Evolutionary conservation across 768 basidiomycete genomes (phyloP), one percentile per base, ranked within the genome.

Genomic region (Chiua virens): DNA sequence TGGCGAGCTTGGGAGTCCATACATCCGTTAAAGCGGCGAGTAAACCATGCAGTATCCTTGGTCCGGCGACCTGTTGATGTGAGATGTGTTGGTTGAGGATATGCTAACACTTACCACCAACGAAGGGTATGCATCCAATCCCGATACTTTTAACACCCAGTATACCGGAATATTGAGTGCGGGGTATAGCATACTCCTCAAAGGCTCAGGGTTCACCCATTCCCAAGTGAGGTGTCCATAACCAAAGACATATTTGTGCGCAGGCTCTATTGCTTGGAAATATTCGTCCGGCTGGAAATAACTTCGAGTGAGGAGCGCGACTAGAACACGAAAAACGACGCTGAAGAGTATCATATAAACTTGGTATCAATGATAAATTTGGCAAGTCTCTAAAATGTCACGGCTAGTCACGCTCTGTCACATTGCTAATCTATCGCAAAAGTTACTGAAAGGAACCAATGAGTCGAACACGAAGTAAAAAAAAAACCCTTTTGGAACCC

Each of bases 241-340:
- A 41, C 94, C 93, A 66, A 92, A 98, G 44, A 97, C 91, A 38
- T 85, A 71, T 49, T 77, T 78, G 67, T 98, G 89, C 0, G 97
- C 97, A 41, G 91, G 88, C 65, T 99, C 97, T 39, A 98, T 78
- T 7, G 93, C 81, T 65, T 99, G 97, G 61, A 88, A 98, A 69
- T 89, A 96, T 70, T 98, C 97, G 69, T 99, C 97, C 9, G 97
- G 94, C 67, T 98, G 95, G 67, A 98, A 98, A 73, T 88, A 89
- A 5, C 94, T 92, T 47, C 79, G 78, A 0, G 92, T 94, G 36
- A 73, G 70, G 28, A 95, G 64, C 0, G 91, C 86, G 40, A 90
- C 73, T 8, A 72, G 51, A 45, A 89, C 66, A 41, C 89, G 83
- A 56, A 83, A 61, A 20, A 60, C 47, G 27, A 85, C 49, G n/a